Evolutionary conservation across 169 alveolate genomes (phyloP).

Genomic region (Eimeria mitis): DNA sequence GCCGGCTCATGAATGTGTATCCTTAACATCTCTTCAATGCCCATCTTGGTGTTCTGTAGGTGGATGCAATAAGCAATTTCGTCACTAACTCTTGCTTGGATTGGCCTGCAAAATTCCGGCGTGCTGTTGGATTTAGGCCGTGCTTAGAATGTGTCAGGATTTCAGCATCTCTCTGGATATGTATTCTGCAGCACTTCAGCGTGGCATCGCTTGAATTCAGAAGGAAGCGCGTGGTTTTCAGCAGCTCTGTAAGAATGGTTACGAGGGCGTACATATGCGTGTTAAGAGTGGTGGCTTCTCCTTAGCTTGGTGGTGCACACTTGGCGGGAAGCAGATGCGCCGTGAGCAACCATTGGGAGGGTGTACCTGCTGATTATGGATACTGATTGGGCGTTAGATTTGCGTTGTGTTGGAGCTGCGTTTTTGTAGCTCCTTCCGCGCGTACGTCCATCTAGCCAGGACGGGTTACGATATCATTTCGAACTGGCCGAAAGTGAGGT

Average conservation of each 20-base stretch:
- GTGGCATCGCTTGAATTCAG: background rate
- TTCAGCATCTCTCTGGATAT: background rate
- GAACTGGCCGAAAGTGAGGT: background rate
- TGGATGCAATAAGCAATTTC: too few species aligned
- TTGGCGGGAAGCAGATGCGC: background rate
- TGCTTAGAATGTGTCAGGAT: background rate
- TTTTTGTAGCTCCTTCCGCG: background rate
- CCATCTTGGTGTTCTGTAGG: too few species aligned
- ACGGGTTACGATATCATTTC: background rate
- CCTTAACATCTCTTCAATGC: too few species aligned
- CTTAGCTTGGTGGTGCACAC: background rate
- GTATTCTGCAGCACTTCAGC: background rate
- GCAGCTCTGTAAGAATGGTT: background rate
- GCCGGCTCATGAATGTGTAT: too few species aligned
- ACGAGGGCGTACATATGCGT: background rate
- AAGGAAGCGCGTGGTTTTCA: background rate
- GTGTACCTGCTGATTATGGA: background rate
- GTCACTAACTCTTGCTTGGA: too few species aligned
- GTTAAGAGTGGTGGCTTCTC: background rate
- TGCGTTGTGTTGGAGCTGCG: background rate
- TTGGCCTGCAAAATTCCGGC: too few species aligned
- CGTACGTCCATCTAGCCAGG: background rate
- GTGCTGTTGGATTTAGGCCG: background rate
- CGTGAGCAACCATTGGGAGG: background rate
- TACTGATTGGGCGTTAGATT: too few species aligned